Evolutionary conservation across 1,284 basidiomycete species (phyloP).

Genomic region (Ceratobasidium theobromae): DNA sequence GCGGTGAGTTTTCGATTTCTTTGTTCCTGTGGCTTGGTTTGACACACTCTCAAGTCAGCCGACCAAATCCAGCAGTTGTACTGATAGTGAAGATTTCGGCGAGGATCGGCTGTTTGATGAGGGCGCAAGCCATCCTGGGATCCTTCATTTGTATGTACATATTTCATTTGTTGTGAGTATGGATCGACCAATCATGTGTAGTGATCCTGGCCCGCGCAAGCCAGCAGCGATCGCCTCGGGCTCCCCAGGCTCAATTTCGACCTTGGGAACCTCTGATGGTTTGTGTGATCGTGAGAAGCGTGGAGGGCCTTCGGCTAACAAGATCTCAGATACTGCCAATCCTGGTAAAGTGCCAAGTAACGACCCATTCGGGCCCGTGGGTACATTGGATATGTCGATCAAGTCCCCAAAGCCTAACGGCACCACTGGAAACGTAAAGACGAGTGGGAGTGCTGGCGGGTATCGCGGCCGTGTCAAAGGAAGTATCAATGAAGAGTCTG

Average conservation of each 20-base stretch:
- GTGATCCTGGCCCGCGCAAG: neutral
- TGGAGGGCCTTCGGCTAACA: neutral
- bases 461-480: neutral
- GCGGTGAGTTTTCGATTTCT: constrained; percentile 5
- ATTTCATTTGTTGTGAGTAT: no score
- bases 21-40: neutral
- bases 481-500: neutral
- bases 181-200: neutral
- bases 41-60: neutral
- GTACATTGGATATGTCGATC: neutral
- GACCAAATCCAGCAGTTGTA: neutral
- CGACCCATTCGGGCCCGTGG: neutral
- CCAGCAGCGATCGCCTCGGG: neutral
- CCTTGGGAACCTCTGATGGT: neutral
- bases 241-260: constrained; percentile 3
- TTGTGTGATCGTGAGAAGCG: neutral
- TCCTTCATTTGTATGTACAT: constrained; percentile 5
- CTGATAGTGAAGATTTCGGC: neutral
- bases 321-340: no score
- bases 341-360: no score
- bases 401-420: neutral
- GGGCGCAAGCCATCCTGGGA: constrained; percentile 1
- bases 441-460: neutral
- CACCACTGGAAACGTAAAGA: no score
- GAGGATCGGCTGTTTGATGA: neutral